Evolutionary conservation across 805 yeast species (phyloP), one percentile per base, ranked within the genome.

Genomic region (Kluyveromyces dobzhanskii): DNA sequence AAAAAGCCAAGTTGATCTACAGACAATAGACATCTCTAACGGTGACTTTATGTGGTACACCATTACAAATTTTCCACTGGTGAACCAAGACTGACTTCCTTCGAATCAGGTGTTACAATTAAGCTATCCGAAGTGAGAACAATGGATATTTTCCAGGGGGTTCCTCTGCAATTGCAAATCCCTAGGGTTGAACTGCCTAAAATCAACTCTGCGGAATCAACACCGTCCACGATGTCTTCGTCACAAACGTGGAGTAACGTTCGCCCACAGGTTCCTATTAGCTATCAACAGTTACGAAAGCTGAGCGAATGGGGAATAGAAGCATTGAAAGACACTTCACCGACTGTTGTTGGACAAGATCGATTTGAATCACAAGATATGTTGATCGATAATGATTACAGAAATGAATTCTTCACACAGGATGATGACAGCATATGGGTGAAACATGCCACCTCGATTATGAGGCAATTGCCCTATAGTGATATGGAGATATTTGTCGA

Each of bases 401-500:
- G 38, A 18, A 35, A 12, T 18, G 32, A 35, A n/a, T 28, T 25
- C 8, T 9, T 19, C 10, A 11, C 29, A 16, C 30, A 16, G 10
- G 16, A 14, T 3, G n/a, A 13, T 11, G 10, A 27, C 9, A 32
- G 35, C 14, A 25, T 32, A 16, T 41, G 45, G 41, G 32, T 29
- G 3, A 26, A 37, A 13, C 25, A 39, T 26, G 41, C 44, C 6
- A 19, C 34, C 19, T 36, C 19, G 17, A 35, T 55, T 18, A 48
- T 47, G 37, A 32, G 38, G 17, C 36, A 43, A 26, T 4, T 35
- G 3, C 48, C 53, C 11, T 44, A 28, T 29, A 37, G 26, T 8
- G n/a, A 24, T 4, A 30, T 44, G 23, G 43, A 43, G 19, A 45
- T 44, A 24, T 75, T 74, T 46, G 45, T 63, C 19, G 80, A 76